A percentile compares a stretch with the other conserved stretches of the same genome.
Conservation (phyloP, 1,284 basidiomycete species). For the Ustilago vetiveriae region DNA sequence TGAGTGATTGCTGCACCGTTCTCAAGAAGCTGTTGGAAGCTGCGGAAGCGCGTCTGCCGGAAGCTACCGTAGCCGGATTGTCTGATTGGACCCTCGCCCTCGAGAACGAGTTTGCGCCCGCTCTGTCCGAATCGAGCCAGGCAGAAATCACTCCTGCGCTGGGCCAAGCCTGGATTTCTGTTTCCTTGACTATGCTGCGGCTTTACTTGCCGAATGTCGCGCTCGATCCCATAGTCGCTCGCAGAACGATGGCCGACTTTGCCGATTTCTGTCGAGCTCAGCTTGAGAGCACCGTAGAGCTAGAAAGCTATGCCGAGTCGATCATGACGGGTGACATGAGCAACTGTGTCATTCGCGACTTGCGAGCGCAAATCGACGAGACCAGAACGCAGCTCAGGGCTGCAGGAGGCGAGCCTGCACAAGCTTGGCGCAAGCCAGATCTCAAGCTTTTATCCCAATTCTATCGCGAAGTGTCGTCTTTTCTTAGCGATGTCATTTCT, state of each 20-base stretch:
- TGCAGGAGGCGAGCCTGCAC: slow-evolving; percentile 11
- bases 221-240: slow-evolving; percentile 83
- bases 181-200: slow-evolving; percentile 74
- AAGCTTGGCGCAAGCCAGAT: slow-evolving; percentile 68
- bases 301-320: slow-evolving; percentile 74
- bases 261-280: slow-evolving; percentile 67
- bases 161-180: slow-evolving; percentile 76
- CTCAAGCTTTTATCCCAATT: slow-evolving; percentile 76
- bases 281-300: slow-evolving; percentile 72
- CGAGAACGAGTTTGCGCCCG: slow-evolving; percentile 8
- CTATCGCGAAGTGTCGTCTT: slow-evolving; percentile 77
- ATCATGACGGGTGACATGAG: slow-evolving; percentile 74
- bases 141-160: slow-evolving; percentile 27
- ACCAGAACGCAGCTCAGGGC: slow-evolving; percentile 16
- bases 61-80: slow-evolving; percentile 11
- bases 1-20: slow-evolving; percentile 5
- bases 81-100: slow-evolving; percentile 22
- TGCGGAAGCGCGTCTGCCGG: slow-evolving; percentile 6
- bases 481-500: slow-evolving; percentile 50
- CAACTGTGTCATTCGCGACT: slow-evolving; percentile 70
- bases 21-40: slow-evolving; percentile 16
- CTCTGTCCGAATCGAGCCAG: neutral
- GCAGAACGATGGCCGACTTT: slow-evolving; percentile 72
- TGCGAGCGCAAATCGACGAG: slow-evolving; percentile 47
- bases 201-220: slow-evolving; percentile 88